phyloP scores from a whole-genome alignment of 1,139 yeast species.

The Wickerhamomyces sp. region DNA sequence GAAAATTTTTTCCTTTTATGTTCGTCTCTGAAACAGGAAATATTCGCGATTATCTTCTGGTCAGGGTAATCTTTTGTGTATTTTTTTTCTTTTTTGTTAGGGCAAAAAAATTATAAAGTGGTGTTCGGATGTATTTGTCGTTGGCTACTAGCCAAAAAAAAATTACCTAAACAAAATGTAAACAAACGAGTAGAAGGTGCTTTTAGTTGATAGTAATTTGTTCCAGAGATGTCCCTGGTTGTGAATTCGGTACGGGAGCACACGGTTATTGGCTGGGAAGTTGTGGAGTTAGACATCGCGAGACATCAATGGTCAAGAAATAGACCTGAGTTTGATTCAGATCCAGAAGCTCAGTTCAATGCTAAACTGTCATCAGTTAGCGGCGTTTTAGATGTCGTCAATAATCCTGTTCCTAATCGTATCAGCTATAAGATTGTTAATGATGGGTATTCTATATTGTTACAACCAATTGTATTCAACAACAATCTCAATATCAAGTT shows the following conservation, averaged over 20 bases:
- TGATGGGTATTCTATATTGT: slow-evolving; percentile 13
- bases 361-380: slow-evolving; percentile 11
- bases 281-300: slow-evolving; percentile 20
- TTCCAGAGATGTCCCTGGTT: not conserved
- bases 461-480: slow-evolving; percentile 21
- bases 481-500: slow-evolving; percentile 16
- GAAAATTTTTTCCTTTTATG: not conserved
- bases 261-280: not conserved
- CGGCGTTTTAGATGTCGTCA: slow-evolving; percentile 9
- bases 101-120: not conserved
- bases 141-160: not conserved
- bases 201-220: not conserved
- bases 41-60: not conserved
- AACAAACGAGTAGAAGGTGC: not conserved
- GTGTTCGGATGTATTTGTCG: slow-evolving; percentile 13
- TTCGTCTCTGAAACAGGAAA: not conserved
- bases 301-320: slow-evolving; percentile 19
- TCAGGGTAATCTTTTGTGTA: too few species aligned
- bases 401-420: slow-evolving; percentile 8
- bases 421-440: slow-evolving; percentile 17
- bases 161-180: not conserved
- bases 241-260: slow-evolving; percentile 2
- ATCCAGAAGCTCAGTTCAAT: slow-evolving; percentile 17
- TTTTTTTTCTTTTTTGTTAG: too few species aligned
- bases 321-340: slow-evolving; percentile 4